Base-by-base conservation (phyloP, 2,329 filamentous ascomycete genomes). In the Leptographium wingfieldii region DNA sequence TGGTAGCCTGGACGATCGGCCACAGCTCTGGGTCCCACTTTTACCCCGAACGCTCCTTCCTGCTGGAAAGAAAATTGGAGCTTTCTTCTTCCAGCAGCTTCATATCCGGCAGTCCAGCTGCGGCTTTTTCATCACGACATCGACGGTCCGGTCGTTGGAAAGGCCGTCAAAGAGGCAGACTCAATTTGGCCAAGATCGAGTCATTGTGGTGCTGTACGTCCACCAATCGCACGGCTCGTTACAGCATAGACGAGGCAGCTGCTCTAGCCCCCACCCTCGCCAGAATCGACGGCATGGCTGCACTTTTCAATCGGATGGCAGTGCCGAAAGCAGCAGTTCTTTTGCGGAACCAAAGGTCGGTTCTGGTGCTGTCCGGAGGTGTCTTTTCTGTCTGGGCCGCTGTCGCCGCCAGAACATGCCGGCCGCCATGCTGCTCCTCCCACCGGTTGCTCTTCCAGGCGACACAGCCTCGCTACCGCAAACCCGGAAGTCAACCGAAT, bases 391-490 rank as follows among this genome's bases (percentile, higher is more conserved):
- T n/a, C 49, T 52, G 49, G 49, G 11, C 25, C 12, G 27, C 27
- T 11, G 27, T 27, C 12, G 25, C 27, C 49, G 49, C 16, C 14
- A n/a, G 6, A 12, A 19, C 27, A 19, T 14, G 22, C 2, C 48
- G 22, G 22, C 19, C 53, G n/a, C 11, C 53, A 12, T 27, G 10
- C 31, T 33, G n/a, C n/a, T 43, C 31, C 31, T 27, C 11, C 27
- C 35, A 40, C 19, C 56, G 58, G 35, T 46, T 58, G 11, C 48
- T 59, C 14, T 60, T 61, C 27, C 56, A 57, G 22, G 56, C 58
- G 19, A 56, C 62, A 7, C 10, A 38, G 49, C 56, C 53, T 2
- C 60, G 79, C 75, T 80, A 35, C 40, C 48, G 25, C 38, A 57
- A 57, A 33, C 25, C 25, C 33, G 33, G 43, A 46, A 19, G 43